These are phyloP conservation scores for Scutellaria minor DNA, from an alignment of 257 asterid genomes.

Conservation along the genomic window DNA sequence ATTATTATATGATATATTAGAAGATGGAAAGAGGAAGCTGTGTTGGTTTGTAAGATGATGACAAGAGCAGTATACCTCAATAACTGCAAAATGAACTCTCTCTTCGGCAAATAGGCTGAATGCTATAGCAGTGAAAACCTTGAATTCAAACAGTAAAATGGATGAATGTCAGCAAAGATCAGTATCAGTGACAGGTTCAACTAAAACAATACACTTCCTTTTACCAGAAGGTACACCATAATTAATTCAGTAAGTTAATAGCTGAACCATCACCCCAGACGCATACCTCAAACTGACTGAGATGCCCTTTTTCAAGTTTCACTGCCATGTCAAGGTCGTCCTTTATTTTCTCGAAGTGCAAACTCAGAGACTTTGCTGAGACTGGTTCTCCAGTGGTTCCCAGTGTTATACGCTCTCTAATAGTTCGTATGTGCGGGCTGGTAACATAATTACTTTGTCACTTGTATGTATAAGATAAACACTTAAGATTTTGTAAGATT, in stretches of 20 bases:
- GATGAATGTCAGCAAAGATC: slow-evolving; percentile 7
- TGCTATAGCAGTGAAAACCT: slow-evolving; percentile 92
- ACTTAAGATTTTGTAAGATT: slow-evolving; percentile 10
- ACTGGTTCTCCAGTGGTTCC: slow-evolving; percentile 76
- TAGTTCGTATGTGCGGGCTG: slow-evolving; percentile 91
- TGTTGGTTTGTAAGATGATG: slow-evolving; percentile 23
- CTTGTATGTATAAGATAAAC: slow-evolving; percentile 9
- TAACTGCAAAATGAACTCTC: slow-evolving; percentile 82
- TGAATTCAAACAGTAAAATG: slow-evolving; percentile 31
- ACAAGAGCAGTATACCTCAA: slow-evolving; percentile 64
- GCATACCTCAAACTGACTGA: slow-evolving; percentile 92
- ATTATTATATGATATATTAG: neutral
- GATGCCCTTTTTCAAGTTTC: slow-evolving; percentile 63
- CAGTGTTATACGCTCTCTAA: slow-evolving; percentile 88
- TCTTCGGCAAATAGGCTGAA: slow-evolving; percentile 86
- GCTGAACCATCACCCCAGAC: slow-evolving; percentile 17
- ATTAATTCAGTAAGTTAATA: slow-evolving; percentile 17
- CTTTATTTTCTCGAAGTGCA: slow-evolving; percentile 67
- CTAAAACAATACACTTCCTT: neutral
- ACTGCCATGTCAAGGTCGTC: slow-evolving; percentile 59
- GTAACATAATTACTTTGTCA: slow-evolving; percentile 37
- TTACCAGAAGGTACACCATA: slow-evolving; percentile 13
- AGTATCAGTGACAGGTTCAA: slow-evolving; percentile 21
- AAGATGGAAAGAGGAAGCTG: slow-evolving; percentile 21
- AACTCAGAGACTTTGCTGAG: slow-evolving; percentile 57